Evolutionary conservation across 352 stramenopile species (phyloP).

Genomic region (Phytophthora rubi): DNA sequence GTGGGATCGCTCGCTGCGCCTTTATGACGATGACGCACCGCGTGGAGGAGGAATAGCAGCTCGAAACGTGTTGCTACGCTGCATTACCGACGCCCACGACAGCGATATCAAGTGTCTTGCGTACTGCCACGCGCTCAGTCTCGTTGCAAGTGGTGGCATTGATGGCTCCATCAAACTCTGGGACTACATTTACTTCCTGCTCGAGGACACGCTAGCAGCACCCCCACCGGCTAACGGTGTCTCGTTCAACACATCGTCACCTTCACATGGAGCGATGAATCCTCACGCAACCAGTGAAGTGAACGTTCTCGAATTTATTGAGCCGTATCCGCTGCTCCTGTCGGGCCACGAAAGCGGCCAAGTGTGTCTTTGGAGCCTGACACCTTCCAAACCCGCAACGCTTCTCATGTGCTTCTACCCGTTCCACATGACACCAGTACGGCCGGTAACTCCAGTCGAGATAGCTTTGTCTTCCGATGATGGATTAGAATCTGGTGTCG

Average conservation of each 20-base stretch:
- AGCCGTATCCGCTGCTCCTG: conserved; percentile 75
- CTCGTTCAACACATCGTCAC: conserved; percentile 20
- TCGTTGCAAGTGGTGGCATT: conserved; percentile 65
- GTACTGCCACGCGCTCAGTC: conserved; percentile 74
- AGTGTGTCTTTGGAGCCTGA: conserved; percentile 66
- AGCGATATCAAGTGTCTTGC: conserved; percentile 80
- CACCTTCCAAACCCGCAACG: conserved; percentile 49
- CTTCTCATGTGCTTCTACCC: conserved; percentile 53
- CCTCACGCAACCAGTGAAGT: conserved; percentile 49
- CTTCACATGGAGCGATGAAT: background rate
- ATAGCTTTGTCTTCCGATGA: conserved; percentile 4
- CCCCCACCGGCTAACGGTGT: conserved; percentile 9
- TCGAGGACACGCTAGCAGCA: conserved; percentile 62
- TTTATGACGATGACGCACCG: conserved; percentile 73
- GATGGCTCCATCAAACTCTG: conserved; percentile 83
- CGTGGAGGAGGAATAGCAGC: conserved; percentile 28
- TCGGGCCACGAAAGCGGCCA: conserved; percentile 77
- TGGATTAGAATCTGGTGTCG: conserved; percentile 4
- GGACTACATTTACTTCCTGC: conserved; percentile 87
- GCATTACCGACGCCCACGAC: conserved; percentile 74
- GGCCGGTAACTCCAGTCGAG: conserved; percentile 3
- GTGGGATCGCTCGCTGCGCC: conserved; percentile 73
- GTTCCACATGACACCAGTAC: conserved; percentile 35
- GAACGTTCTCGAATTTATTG: conserved; percentile 71
- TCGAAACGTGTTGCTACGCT: conserved; percentile 66